A percentile compares a stretch with the other conserved stretches of the same genome.
Evolutionary conservation across 352 stramenopile genomes (phyloP).

Genomic region (Globisporangium spinosum): DNA sequence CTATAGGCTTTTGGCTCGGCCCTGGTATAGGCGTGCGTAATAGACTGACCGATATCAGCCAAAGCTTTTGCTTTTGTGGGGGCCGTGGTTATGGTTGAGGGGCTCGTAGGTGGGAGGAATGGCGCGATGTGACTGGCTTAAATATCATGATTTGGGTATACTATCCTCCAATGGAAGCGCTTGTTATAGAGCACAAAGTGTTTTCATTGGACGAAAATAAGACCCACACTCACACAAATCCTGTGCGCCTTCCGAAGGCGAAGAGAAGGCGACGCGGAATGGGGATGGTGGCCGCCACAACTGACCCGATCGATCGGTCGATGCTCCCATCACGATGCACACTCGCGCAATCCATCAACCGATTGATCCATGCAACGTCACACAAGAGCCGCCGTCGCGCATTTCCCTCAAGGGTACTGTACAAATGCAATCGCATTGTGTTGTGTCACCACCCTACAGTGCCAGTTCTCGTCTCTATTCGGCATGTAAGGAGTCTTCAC

Average conservation of each 20-base stretch:
- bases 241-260: not conserved
- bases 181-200: constrained; percentile 3
- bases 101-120: not conserved
- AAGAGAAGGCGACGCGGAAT: not conserved
- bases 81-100: not conserved
- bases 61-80: not conserved
- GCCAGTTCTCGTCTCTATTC: not conserved
- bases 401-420: not conserved
- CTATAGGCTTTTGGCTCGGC: not conserved
- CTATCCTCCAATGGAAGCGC: not conserved
- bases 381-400: not conserved
- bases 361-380: not conserved
- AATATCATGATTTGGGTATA: not conserved
- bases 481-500: not conserved
- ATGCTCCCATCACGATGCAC: not conserved
- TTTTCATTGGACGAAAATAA: not conserved
- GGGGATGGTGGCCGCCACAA: not conserved
- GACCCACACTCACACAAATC: not conserved
- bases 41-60: not conserved
- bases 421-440: not conserved
- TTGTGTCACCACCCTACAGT: not conserved
- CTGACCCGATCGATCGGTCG: not conserved
- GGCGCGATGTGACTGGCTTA: not conserved
- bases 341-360: constrained; percentile 8
- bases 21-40: not conserved